Evolutionary conservation across 129 eudicot species (phyloP).

Genomic region (Heracleum sosnowskyi): DNA sequence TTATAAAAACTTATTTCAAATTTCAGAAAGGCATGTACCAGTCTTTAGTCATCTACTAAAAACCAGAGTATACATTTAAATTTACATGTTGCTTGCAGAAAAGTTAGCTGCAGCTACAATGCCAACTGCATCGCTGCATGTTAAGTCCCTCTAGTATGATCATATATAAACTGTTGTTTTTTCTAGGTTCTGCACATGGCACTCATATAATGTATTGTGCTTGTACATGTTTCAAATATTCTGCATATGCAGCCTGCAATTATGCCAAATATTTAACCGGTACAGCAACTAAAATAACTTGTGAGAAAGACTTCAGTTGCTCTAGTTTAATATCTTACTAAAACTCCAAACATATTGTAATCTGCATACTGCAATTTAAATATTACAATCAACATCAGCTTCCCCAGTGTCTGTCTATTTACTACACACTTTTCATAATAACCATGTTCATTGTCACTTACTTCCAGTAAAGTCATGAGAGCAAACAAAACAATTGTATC

Average conservation of each 20-base stretch:
- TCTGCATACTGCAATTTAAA: not conserved
- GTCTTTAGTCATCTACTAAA: too few relatives aligned
- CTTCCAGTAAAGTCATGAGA: not conserved
- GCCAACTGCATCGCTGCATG: too few relatives aligned
- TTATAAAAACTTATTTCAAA: too few relatives aligned
- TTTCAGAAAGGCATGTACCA: too few relatives aligned
- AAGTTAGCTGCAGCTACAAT: too few relatives aligned
- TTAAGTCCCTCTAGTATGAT: too few relatives aligned
- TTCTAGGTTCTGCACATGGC: too few relatives aligned
- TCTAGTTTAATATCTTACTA: not conserved
- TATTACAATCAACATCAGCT: not conserved
- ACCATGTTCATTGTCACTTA: not conserved
- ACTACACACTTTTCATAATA: not conserved
- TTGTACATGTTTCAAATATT: too few relatives aligned
- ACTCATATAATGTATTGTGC: too few relatives aligned
- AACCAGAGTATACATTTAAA: too few relatives aligned
- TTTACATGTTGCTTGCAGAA: too few relatives aligned
- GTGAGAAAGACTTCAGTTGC: not conserved
- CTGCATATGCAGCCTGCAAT: not conserved
- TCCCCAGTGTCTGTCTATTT: not conserved
- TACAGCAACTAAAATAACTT: not conserved
- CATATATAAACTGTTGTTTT: too few relatives aligned
- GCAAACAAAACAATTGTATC: not conserved
- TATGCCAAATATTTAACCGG: not conserved
- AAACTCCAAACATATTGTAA: not conserved